Base-by-base conservation (phyloP, 2,329 filamentous ascomycete species). In the Penicillium freii region DNA sequence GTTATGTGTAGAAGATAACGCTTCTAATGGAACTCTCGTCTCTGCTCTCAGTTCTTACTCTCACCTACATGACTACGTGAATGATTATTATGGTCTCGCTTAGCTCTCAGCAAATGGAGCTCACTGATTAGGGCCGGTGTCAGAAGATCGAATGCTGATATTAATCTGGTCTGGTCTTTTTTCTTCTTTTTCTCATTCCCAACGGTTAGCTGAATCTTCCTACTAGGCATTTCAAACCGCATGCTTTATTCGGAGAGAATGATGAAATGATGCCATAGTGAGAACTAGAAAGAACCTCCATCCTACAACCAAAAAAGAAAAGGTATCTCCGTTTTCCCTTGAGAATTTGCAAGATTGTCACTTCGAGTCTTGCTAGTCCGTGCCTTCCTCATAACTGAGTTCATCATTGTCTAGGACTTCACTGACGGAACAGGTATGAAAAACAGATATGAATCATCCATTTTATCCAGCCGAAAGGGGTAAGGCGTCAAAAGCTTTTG, bases 1-100 rank as follows among this genome's bases (percentile, higher is more conserved):
- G 46, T 42, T 56, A 34, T 33, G 17, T 51, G 36, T 55, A 29
- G 27, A 23, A 38, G 46, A 36, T 45, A n/a, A 27, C 5, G 15
- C 21, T 47, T n/a, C 13, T 6, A 45, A 34, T 11, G 29, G 8
- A 36, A 21, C 21, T 46, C 7, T 19, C 13, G 11, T 43, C 11
- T 36, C 5, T 46, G 23, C 17, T 45, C 31, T 36, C 9, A 15
- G 5, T 45, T 36, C 7, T 11, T 2, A 13, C 7, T 36, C 7
- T 51, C 11, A 11, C 15, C 19, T 45, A n/a, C 11, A 25, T 17
- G 15, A 36, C 8, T n/a, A 8, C 6, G 0, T n/a, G 9, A 15
- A 21, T 25, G 5, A 8, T 43, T 13, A 19, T 23, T 25, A 1
- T n/a, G 15, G 7, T 31, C 9, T 36, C 10, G 40, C 49, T 34